These are phyloP conservation scores for Mycena rebaudengoi DNA, from an alignment of 768 basidiomycete species.

Conservation along the genomic window DNA sequence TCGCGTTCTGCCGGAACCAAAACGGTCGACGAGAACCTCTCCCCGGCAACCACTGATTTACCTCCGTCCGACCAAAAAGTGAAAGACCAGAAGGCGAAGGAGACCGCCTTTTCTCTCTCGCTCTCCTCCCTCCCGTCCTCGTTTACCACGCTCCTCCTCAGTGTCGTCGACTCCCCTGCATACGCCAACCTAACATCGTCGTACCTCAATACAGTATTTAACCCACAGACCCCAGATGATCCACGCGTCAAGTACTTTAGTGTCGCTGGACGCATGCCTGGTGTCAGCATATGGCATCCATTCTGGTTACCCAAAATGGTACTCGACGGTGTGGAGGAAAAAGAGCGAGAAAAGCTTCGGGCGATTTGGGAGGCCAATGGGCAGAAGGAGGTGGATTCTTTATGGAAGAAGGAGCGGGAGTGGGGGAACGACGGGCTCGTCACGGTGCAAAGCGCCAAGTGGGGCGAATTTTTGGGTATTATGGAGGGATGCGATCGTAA, in stretches of 20 bases:
- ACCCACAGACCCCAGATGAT: conserved; percentile 81
- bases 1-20: conserved; percentile 20
- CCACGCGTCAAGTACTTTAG: conserved; percentile 91
- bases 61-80: conserved; percentile 35
- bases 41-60: conserved; percentile 10
- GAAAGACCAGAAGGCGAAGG: conserved; percentile 28
- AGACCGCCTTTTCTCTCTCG: conserved; percentile 49
- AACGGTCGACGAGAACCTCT: conserved; percentile 15
- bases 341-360: conserved; percentile 55
- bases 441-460: conserved; percentile 89
- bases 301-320: conserved; percentile 97
- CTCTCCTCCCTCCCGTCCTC: conserved; percentile 78
- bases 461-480: conserved; percentile 95
- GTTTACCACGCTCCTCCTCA: conserved; percentile 87
- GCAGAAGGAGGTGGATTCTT: conserved; percentile 33
- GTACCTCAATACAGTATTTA: conserved; percentile 84
- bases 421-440: conserved; percentile 96
- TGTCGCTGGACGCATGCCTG: conserved; percentile 79
- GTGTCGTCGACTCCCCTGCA: conserved; percentile 93
- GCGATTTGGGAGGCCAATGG: conserved; percentile 41
- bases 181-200: conserved; percentile 92
- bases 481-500: conserved; percentile 87
- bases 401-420: conserved; percentile 60
- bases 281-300: conserved; percentile 86
- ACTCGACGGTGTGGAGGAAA: conserved; percentile 83